These are phyloP conservation scores for Pyrenophora seminiperda DNA, from an alignment of 2,329 filamentous ascomycete species.

Conservation along the genomic window DNA sequence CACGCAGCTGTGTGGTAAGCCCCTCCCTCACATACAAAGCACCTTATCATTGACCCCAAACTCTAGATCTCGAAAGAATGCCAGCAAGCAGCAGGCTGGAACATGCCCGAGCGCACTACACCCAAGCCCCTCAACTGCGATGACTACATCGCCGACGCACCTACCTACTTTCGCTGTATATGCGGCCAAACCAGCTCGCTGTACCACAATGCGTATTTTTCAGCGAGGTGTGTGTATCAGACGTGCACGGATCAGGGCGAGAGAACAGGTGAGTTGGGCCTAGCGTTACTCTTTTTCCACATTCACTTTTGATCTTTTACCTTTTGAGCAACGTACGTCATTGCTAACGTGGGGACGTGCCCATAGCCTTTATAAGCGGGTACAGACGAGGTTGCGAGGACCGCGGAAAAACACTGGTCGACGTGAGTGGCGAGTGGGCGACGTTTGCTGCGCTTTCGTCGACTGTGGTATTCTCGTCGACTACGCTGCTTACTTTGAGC, in stretches of 20 bases:
- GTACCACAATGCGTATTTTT: slow-evolving; percentile 9
- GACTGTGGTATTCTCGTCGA: background rate
- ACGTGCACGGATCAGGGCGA: slow-evolving; percentile 6
- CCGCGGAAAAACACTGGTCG: background rate
- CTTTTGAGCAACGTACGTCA: no score
- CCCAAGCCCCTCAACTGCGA: slow-evolving; percentile 3
- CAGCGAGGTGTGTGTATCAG: slow-evolving; percentile 8
- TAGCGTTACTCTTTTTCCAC: no score
- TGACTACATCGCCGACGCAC: background rate
- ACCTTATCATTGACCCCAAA: background rate
- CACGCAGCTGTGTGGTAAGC: background rate
- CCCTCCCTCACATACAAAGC: no score
- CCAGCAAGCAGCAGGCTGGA: background rate
- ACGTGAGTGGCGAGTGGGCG: slow-evolving; percentile 12
- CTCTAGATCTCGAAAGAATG: slow-evolving; percentile 11
- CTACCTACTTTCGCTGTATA: slow-evolving; percentile 9
- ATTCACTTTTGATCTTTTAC: no score
- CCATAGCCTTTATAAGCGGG: slow-evolving; percentile 9
- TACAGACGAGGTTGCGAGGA: slow-evolving; percentile 7
- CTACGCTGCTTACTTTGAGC: background rate
- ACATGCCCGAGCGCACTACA: background rate
- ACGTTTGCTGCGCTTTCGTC: slow-evolving; percentile 1
- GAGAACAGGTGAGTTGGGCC: slow-evolving; percentile 15
- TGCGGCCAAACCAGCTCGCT: slow-evolving; percentile 4
- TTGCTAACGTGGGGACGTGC: no score